These are phyloP conservation scores for Pichia scutulata DNA, from an alignment of 805 yeast genomes.

Conservation along the genomic window DNA sequence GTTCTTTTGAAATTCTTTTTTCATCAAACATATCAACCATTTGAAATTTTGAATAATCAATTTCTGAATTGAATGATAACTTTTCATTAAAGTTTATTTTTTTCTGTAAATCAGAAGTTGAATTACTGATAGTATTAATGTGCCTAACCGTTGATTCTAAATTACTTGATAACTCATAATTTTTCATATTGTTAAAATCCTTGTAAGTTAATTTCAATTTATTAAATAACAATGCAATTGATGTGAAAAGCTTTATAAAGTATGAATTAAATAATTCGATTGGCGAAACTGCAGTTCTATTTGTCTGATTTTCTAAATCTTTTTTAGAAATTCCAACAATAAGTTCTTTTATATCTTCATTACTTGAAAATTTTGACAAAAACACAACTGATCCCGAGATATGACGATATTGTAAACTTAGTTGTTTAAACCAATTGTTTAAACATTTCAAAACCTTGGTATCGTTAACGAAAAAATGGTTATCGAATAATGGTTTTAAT, in stretches of 20 bases:
- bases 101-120: slow-evolving; percentile 25
- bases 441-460: slow-evolving; percentile 18
- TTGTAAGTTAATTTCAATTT: slow-evolving; percentile 20
- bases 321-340: slow-evolving; percentile 15
- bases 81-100: slow-evolving; percentile 26
- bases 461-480: slow-evolving; percentile 24
- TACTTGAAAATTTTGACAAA: slow-evolving; percentile 22
- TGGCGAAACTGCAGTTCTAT: slow-evolving; percentile 22
- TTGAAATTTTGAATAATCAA: slow-evolving; percentile 23
- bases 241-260: slow-evolving; percentile 25
- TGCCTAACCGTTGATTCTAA: slow-evolving; percentile 14
- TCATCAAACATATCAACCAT: slow-evolving; percentile 27
- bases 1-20: slow-evolving; percentile 20
- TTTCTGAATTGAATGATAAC: slow-evolving; percentile 20
- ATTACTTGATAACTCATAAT: slow-evolving; percentile 13
- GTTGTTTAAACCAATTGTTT: slow-evolving; percentile 21
- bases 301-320: slow-evolving; percentile 16
- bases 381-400: slow-evolving; percentile 26
- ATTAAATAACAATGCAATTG: slow-evolving; percentile 20
- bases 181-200: slow-evolving; percentile 12
- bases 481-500: slow-evolving; percentile 24
- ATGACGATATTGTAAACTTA: slow-evolving; percentile 21
- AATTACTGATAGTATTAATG: slow-evolving; percentile 24
- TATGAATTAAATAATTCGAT: slow-evolving; percentile 25
- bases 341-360: slow-evolving; percentile 21